Percentiles rank a stretch among this genome's conserved stretches.
These are phyloP conservation scores for Kingdonia uniflora DNA, from an alignment of 164 flowering plant genomes.

Conservation along the genomic window DNA sequence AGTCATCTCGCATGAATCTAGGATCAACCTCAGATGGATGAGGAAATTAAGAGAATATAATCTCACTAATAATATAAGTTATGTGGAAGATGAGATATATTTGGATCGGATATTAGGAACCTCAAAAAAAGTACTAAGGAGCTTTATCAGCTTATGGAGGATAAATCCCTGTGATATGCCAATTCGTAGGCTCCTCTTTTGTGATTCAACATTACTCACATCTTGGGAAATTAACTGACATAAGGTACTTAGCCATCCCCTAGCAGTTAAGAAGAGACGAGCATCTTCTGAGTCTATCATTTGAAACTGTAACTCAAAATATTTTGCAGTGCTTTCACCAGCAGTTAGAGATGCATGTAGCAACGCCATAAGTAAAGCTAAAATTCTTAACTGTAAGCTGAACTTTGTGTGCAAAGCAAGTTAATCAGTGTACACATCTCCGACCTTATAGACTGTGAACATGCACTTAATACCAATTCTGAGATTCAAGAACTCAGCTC, in stretches of 20 bases:
- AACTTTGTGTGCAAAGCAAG: slow-evolving; percentile 78
- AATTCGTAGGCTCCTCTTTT: slow-evolving; percentile 88
- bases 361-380: too few species aligned
- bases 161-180: too few species aligned
- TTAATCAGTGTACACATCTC: slow-evolving; percentile 87
- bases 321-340: slow-evolving; percentile 96
- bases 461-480: slow-evolving; percentile 81
- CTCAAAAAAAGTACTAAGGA: slow-evolving; percentile 91
- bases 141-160: slow-evolving; percentile 95
- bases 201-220: slow-evolving; percentile 66
- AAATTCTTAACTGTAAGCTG: slow-evolving; percentile 63
- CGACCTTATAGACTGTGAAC: too few species aligned
- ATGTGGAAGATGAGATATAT: too few species aligned
- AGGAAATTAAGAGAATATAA: too few species aligned
- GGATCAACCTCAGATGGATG: slow-evolving; percentile 10
- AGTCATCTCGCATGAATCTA: too few species aligned
- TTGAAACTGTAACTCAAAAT: slow-evolving; percentile 84
- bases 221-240: slow-evolving; percentile 76
- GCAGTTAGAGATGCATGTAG: slow-evolving; percentile 82
- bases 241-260: slow-evolving; percentile 59
- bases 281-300: slow-evolving; percentile 90
- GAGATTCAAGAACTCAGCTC: slow-evolving; percentile 97
- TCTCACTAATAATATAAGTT: too few species aligned
- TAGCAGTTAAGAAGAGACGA: slow-evolving; percentile 82
- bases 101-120: too few species aligned